Conservation (phyloP, 257 asterid species). For the Eucommia ulmoides region DNA sequence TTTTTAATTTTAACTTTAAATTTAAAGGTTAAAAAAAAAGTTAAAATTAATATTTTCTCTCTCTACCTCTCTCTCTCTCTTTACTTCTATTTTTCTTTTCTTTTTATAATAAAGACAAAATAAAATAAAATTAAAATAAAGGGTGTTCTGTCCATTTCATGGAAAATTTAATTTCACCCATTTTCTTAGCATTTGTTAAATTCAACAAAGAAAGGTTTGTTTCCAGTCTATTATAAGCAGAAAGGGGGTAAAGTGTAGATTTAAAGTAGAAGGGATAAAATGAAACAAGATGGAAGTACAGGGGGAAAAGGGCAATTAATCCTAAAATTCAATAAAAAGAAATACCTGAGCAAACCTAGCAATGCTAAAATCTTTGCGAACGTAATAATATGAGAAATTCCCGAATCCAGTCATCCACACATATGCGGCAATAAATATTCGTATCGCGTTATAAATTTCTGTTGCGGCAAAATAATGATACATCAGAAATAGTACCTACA, state of each 20-base stretch:
- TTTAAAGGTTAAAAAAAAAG: too few species aligned
- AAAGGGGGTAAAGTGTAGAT: conserved; percentile 83
- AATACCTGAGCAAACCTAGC: conserved; percentile 70
- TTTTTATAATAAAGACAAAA: too few species aligned
- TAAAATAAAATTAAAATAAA: too few species aligned
- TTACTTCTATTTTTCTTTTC: too few species aligned
- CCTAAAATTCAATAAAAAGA: neutral
- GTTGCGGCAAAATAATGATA: conserved; percentile 83
- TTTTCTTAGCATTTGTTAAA: conserved; percentile 61
- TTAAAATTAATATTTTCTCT: too few species aligned
- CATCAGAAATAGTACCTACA: conserved; percentile 79
- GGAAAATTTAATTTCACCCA: too few species aligned
- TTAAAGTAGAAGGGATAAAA: conserved; percentile 44
- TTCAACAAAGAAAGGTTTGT: too few species aligned
- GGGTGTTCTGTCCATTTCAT: too few species aligned
- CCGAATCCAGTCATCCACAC: conserved; percentile 98
- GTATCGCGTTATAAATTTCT: conserved; percentile 73
- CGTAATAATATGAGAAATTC: conserved; percentile 78
- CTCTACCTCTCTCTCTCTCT: too few species aligned
- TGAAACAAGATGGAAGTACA: conserved; percentile 15
- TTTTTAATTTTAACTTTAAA: too few species aligned
- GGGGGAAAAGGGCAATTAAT: conserved; percentile 3
- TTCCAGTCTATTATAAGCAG: conserved; percentile 83
- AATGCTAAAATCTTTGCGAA: conserved; percentile 77
- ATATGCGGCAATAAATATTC: conserved; percentile 75